Percentiles rank a stretch among this genome's conserved stretches.
Evolutionary conservation across 352 stramenopile species (phyloP).

Genomic region (Blastocystis sp.): DNA sequence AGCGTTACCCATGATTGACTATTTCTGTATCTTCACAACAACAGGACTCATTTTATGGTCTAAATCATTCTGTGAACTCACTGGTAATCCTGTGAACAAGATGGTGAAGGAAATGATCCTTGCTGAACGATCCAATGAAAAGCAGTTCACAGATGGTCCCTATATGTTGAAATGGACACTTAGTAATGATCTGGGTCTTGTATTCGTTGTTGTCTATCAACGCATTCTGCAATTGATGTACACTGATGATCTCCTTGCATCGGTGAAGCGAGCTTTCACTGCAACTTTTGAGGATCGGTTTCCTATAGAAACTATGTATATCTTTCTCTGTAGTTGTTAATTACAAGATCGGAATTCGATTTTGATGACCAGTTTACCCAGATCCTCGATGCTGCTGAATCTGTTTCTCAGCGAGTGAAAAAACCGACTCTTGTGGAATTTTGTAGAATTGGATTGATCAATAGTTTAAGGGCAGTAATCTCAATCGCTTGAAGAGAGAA

Average conservation of each 20-base stretch:
- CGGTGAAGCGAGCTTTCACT: conserved; percentile 71
- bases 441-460: background rate
- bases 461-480: conserved; percentile 14
- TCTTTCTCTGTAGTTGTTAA: conserved; percentile 67
- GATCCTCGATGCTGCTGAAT: conserved; percentile 73
- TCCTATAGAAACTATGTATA: conserved; percentile 19
- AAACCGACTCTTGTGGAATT: conserved; percentile 7
- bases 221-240: conserved; percentile 81
- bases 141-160: conserved; percentile 75
- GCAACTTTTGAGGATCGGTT: conserved; percentile 27
- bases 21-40: conserved; percentile 83
- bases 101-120: conserved; percentile 80
- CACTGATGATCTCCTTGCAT: conserved; percentile 80
- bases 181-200: conserved; percentile 81
- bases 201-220: conserved; percentile 83
- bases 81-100: conserved; percentile 75
- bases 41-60: conserved; percentile 81
- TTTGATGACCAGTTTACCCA: conserved; percentile 76
- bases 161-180: conserved; percentile 83
- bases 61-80: conserved; percentile 77
- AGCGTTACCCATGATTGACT: conserved; percentile 75
- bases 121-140: conserved; percentile 77
- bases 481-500: background rate
- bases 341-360: conserved; percentile 71
- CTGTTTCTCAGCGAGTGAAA: conserved; percentile 52